Evolutionary conservation across 2,329 filamentous ascomycete genomes (phyloP).

Genomic region (Escovopsis sp.): DNA sequence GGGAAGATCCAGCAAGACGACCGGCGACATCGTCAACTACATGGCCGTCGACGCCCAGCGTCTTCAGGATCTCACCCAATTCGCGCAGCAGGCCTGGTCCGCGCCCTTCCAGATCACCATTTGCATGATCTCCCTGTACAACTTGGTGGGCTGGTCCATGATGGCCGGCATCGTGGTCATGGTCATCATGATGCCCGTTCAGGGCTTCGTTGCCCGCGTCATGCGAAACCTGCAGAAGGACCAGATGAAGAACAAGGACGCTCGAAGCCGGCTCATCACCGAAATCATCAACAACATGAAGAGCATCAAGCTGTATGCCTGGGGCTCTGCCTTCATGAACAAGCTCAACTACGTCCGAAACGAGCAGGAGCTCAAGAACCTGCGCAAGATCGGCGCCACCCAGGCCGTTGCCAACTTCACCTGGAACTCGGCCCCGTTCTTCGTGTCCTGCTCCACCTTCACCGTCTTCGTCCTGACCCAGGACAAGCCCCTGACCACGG

Average conservation of each 20-base stretch:
- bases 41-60: constrained; percentile 98
- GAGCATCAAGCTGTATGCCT: constrained; percentile 96
- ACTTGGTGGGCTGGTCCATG: constrained; percentile 91
- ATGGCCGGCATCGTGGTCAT: constrained; percentile 88
- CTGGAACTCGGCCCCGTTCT: constrained; percentile 93
- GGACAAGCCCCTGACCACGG: constrained; percentile 69
- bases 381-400: constrained; percentile 88
- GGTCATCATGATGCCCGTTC: constrained; percentile 94
- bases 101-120: constrained; percentile 92
- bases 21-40: constrained; percentile 96
- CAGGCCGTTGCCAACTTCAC: constrained; percentile 95
- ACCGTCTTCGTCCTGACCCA: constrained; percentile 82
- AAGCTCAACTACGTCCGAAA: constrained; percentile 94
- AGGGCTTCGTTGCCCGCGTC: constrained; percentile 76
- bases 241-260: constrained; percentile 99
- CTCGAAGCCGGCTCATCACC: constrained; percentile 81
- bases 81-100: constrained; percentile 89
- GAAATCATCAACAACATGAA: constrained; percentile 99
- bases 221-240: constrained; percentile 92
- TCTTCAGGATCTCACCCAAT: constrained; percentile 87
- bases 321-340: constrained; percentile 94
- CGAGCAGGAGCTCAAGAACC: constrained; percentile 85
- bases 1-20: constrained; percentile 74
- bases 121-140: constrained; percentile 91
- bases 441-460: constrained; percentile 95